Conservation (phyloP, 1,284 basidiomycete genomes). For the Earliella scabrosa region DNA sequence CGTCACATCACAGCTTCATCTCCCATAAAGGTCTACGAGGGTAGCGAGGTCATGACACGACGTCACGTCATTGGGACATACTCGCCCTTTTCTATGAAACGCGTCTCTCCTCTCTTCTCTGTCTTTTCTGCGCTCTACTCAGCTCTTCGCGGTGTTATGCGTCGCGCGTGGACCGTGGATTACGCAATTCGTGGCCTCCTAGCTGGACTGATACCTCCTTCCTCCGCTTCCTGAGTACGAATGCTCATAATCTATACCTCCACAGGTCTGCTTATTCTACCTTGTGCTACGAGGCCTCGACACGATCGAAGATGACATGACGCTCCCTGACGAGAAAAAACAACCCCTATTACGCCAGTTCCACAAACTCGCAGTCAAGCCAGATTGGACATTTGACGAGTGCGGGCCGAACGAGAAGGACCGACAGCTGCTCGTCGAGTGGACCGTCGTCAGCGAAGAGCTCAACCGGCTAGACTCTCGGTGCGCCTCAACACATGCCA, state of each 20-base stretch:
- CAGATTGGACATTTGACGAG: conserved; percentile 89
- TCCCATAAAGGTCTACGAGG: no score
- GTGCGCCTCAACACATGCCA: conserved; percentile 45
- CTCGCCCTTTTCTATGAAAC: no score
- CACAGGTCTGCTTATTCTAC: conserved; percentile 95
- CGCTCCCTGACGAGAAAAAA: conserved; percentile 86
- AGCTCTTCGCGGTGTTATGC: no score
- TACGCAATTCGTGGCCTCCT: no score
- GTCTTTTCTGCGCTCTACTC: no score
- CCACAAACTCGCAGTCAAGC: conserved; percentile 80
- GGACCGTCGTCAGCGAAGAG: conserved; percentile 85
- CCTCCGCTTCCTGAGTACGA: no score
- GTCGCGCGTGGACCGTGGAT: no score
- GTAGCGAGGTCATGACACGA: no score
- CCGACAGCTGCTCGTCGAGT: conserved; percentile 86
- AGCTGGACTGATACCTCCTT: no score
- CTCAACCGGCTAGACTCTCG: conserved; percentile 68
- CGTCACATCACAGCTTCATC: no score
- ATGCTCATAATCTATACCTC: not conserved
- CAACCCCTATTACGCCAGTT: conserved; percentile 87
- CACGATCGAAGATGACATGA: conserved; percentile 99
- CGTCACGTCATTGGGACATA: no score
- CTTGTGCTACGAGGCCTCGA: conserved; percentile 93
- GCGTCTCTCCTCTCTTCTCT: no score
- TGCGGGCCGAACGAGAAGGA: conserved; percentile 92